Percentiles rank a stretch among this genome's conserved stretches.
phyloP scores from a whole-genome alignment of 495 filamentous ascomycete species.

The Hyaloscypha variabilis region DNA sequence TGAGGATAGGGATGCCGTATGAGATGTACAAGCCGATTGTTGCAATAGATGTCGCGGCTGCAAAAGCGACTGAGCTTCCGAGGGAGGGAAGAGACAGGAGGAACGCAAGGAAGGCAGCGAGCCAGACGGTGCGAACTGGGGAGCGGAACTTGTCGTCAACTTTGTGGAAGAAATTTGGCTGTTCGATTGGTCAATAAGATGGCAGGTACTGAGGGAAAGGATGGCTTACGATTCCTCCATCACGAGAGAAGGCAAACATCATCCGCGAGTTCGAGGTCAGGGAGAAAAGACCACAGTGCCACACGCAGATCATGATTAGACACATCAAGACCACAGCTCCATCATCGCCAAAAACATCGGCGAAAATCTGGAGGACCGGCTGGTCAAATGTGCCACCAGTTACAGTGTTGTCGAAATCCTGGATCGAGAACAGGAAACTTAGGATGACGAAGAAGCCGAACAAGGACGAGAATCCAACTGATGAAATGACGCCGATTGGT shows the following conservation, averaged over 20 bases:
- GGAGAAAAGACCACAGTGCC: conserved; percentile 62
- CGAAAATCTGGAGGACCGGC: conserved; percentile 59
- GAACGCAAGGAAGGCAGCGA: conserved; percentile 59
- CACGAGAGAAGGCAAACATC: conserved; percentile 64
- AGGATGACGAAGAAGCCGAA: conserved; percentile 68
- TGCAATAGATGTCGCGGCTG: conserved; percentile 61
- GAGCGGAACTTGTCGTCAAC: conserved; percentile 51
- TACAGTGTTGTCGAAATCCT: conserved; percentile 53
- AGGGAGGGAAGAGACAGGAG: conserved; percentile 62
- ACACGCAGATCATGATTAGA: conserved; percentile 62
- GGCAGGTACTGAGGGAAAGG: conserved; percentile 24
- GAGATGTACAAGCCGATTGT: conserved; percentile 68
- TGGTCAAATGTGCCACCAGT: conserved; percentile 42
- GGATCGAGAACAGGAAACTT: conserved; percentile 60
- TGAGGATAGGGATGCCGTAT: conserved; percentile 67
- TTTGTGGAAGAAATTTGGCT: conserved; percentile 48
- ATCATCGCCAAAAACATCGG: conserved; percentile 56
- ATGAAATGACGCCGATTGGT: conserved; percentile 62
- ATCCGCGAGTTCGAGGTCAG: conserved; percentile 64
- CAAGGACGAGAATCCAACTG: conserved; percentile 57
- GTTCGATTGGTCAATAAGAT: background rate
- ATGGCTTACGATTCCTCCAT: conserved; percentile 48
- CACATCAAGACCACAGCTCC: conserved; percentile 59
- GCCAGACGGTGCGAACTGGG: conserved; percentile 58
- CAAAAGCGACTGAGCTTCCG: conserved; percentile 61